A percentile compares a stretch with the other conserved stretches of the same genome.
phyloP scores from a whole-genome alignment of 2,329 filamentous ascomycete species.

The Diaporthe capsici region DNA sequence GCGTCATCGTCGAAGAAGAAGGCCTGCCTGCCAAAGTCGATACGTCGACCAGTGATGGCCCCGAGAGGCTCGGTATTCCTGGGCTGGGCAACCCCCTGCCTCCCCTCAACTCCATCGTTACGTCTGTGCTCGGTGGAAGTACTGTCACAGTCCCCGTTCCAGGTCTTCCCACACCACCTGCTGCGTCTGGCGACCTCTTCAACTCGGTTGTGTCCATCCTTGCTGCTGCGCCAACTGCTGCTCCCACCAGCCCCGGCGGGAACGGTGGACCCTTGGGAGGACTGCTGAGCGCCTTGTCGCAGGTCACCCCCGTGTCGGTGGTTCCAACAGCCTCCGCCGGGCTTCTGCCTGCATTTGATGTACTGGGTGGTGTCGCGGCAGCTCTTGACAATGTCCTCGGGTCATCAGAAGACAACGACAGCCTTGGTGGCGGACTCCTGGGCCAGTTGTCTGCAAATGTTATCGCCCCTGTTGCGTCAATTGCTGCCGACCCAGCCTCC shows the following conservation, averaged over 20 bases:
- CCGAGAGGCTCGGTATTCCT: constrained; percentile 24
- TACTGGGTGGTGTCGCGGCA: constrained; percentile 37
- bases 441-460: constrained; percentile 41
- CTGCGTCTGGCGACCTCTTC: constrained; percentile 26
- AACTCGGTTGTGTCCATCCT: constrained; percentile 39
- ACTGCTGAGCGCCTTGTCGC: constrained; percentile 39
- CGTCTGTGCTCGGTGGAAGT: constrained; percentile 33
- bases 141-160: constrained; percentile 9
- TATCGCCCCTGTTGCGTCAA: constrained; percentile 34
- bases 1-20: neutral
- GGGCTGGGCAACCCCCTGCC: constrained; percentile 16
- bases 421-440: constrained; percentile 24
- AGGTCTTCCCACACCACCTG: constrained; percentile 14
- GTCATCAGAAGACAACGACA: neutral
- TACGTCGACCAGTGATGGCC: neutral
- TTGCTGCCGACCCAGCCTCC: constrained; percentile 36
- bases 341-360: constrained; percentile 14
- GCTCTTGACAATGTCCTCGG: constrained; percentile 37
- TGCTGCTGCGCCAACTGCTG: constrained; percentile 28
- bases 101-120: constrained; percentile 27
- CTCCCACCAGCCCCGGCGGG: constrained; percentile 8
- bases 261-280: constrained; percentile 30
- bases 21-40: neutral
- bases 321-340: constrained; percentile 21
- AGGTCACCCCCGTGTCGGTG: constrained; percentile 28